Conservation (phyloP, 2,329 filamentous ascomycete genomes). For the Phialophora verrucosa region DNA sequence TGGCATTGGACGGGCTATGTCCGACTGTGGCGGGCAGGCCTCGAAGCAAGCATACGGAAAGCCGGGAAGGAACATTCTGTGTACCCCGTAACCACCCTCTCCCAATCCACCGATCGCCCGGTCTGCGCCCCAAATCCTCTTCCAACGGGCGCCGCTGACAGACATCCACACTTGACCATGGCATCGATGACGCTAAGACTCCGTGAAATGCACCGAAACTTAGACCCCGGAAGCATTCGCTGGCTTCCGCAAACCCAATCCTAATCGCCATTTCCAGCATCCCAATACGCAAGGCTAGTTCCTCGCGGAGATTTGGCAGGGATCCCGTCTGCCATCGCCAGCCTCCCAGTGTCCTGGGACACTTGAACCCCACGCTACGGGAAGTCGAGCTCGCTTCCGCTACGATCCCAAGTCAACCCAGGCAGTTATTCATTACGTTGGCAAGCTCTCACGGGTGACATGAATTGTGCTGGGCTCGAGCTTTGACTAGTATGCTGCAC, state of each 20-base stretch:
- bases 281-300: background rate
- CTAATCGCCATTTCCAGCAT: background rate
- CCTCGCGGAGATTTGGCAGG: background rate
- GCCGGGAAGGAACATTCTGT: background rate
- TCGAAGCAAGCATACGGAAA: background rate
- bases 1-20: background rate
- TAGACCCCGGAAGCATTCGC: background rate
- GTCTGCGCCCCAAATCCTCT: background rate
- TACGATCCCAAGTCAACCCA: background rate
- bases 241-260: background rate
- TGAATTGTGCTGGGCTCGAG: background rate
- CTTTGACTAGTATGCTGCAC: background rate
- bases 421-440: background rate
- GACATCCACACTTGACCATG: background rate
- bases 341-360: background rate
- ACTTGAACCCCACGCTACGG: background rate
- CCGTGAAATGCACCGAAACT: background rate
- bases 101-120: background rate
- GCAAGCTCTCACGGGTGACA: background rate
- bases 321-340: background rate
- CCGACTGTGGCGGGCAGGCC: no score
- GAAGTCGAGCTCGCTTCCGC: background rate
- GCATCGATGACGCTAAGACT: background rate
- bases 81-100: background rate
- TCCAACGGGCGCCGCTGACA: background rate